These are phyloP conservation scores for Casuarina glauca DNA, from an alignment of 306 rosid species.

Conservation along the genomic window DNA sequence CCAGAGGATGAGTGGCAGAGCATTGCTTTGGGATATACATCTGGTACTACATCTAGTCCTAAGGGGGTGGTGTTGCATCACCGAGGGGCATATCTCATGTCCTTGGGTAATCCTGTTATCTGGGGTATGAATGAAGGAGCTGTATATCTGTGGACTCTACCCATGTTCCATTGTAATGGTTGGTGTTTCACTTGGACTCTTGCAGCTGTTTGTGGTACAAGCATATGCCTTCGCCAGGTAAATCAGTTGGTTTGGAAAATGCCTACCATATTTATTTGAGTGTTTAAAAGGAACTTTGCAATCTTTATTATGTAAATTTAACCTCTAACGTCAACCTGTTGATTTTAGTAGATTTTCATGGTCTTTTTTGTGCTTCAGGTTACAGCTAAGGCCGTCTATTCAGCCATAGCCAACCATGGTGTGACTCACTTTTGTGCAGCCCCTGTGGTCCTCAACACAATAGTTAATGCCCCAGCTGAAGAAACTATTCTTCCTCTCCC, in stretches of 20 bases:
- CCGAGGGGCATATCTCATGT: constrained; percentile 81
- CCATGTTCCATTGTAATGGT: constrained; percentile 98
- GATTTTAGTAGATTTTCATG: neutral
- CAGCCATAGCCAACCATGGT: constrained; percentile 66
- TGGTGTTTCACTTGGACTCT: constrained; percentile 93
- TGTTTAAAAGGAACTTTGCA: neutral
- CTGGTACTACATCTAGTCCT: constrained; percentile 95
- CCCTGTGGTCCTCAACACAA: constrained; percentile 85
- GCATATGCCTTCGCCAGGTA: constrained; percentile 94
- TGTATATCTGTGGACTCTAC: constrained; percentile 87
- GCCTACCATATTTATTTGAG: neutral
- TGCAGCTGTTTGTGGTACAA: constrained; percentile 85
- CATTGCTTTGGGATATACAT: constrained; percentile 88
- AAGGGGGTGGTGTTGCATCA: constrained; percentile 94
- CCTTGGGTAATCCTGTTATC: constrained; percentile 53
- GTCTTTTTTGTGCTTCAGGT: constrained; percentile 48
- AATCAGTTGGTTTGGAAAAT: constrained; percentile 1
- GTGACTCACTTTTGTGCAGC: constrained; percentile 97
- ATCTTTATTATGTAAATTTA: neutral
- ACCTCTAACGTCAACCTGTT: neutral
- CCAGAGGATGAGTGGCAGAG: constrained; percentile 99
- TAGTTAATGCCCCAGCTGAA: constrained; percentile 66
- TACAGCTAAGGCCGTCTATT: constrained; percentile 68
- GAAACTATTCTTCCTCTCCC: constrained; percentile 89
- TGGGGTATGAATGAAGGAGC: constrained; percentile 97